A percentile compares a stretch with the other conserved stretches of the same genome.
Evolutionary conservation across 106 monocot genomes (phyloP).

Genomic region (Apostasia ramifera): DNA sequence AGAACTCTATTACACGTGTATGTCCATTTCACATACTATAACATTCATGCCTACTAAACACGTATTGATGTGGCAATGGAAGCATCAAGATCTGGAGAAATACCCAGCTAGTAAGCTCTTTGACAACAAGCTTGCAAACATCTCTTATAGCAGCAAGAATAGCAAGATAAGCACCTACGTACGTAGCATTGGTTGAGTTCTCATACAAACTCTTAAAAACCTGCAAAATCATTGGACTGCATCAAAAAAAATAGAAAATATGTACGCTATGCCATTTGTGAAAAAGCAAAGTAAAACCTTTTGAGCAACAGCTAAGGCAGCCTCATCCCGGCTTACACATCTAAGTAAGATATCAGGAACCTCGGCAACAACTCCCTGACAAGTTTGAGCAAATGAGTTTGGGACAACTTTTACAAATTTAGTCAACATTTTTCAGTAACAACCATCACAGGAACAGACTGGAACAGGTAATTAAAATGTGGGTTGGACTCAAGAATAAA

Average conservation of each 20-base stretch:
- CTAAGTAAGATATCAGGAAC: constrained; percentile 74
- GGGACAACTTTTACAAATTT: not conserved
- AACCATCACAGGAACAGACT: not conserved
- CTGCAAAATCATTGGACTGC: constrained; percentile 18
- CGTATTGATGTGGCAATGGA: not conserved
- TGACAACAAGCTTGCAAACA: constrained; percentile 83
- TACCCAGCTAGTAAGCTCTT: constrained; percentile 97
- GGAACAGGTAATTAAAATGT: not conserved
- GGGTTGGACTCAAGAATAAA: not conserved
- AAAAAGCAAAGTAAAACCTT: constrained; percentile 37
- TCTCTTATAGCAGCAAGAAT: constrained; percentile 78
- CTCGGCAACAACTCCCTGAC: constrained; percentile 75
- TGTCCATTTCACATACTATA: too few relatives aligned
- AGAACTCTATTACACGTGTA: too few relatives aligned
- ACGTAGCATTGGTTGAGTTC: constrained; percentile 49
- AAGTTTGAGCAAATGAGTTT: not conserved
- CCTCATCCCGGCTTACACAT: constrained; percentile 87
- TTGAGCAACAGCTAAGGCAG: constrained; percentile 85
- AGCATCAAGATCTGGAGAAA: constrained; percentile 1
- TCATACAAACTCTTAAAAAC: constrained; percentile 86
- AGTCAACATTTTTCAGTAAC: not conserved
- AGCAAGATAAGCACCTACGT: constrained; percentile 48
- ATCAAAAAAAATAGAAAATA: not conserved
- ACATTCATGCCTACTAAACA: too few relatives aligned
- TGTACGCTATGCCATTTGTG: not conserved